Base-by-base conservation (phyloP, 192 early-diverging fungal species). In the Radiomyces spectabilis region DNA sequence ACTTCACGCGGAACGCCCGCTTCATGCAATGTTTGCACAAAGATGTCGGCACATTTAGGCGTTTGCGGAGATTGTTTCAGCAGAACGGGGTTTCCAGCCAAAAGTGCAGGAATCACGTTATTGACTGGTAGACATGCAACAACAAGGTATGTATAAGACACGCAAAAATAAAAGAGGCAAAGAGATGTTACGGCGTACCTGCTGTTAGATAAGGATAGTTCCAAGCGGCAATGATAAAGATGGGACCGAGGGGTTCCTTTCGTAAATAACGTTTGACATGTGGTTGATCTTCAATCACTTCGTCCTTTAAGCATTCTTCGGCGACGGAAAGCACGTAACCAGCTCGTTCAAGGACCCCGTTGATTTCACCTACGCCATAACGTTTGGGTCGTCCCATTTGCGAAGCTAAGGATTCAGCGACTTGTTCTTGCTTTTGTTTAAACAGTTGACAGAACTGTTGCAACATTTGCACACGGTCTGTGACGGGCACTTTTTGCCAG, bases 1-100 rank as follows among this genome's bases (percentile, higher is more conserved):
- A 89, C 84, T 16, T 71, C 74, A 5, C 73, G 57, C 1, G 87
- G 87, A 16, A 90, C 45, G 21, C 87, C 89, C 18, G 86, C 85
- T 40, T 75, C 76, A 19, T 65, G 66, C 48, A 86, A 82, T 0
- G 80, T 77, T 22, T 74, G 67, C 3, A 61, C 75, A 50, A 89
- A 87, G 21, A 83, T 61, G 30, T 92, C 85, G 6, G 76, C 90
- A 48, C 78, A 81, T 18, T 83, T 76, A 16, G 86, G 86, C 7
- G 90, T 92, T 65, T 90, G 87, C 2, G 88, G 85, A 7, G 86
- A 83, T 37, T 89, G 86, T 63, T 91, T 91, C 41, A 91, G 57
- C 25, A 88, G 63, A 18, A 91, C 85, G 1, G 79, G 66, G 61
- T 91, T 91, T 19, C 88, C 89, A 3, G 85, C 84, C 31, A 92